phyloP scores from a whole-genome alignment of 2,329 filamentous ascomycete genomes.

The Fusarium chuoi region DNA sequence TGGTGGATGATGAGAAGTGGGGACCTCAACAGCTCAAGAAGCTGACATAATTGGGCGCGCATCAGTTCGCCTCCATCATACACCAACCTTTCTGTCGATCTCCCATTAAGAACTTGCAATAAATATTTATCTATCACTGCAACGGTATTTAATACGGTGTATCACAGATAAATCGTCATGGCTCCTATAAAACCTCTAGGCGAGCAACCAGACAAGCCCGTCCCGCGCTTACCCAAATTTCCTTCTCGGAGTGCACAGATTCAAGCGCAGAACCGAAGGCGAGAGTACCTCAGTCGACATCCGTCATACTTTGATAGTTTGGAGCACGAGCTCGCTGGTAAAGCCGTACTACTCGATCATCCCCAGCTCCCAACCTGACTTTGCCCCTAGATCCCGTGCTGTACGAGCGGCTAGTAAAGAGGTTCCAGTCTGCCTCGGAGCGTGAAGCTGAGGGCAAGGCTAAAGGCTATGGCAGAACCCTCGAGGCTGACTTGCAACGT shows the following conservation, averaged over 20 bases:
- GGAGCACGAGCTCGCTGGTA: slow-evolving; percentile 67
- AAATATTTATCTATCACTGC: neutral
- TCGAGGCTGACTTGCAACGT: slow-evolving; percentile 81
- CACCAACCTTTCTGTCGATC: neutral
- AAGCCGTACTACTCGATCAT: neutral
- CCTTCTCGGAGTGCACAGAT: slow-evolving; percentile 58
- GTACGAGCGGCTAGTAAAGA: slow-evolving; percentile 82
- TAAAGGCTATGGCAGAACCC: slow-evolving; percentile 81
- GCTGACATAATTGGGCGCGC: slow-evolving; percentile 6
- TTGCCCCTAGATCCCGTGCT: slow-evolving; percentile 74
- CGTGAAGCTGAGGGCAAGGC: slow-evolving; percentile 76
- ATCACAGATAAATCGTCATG: slow-evolving; percentile 9
- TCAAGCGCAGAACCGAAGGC: slow-evolving; percentile 77
- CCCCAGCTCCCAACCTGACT: slow-evolving; percentile 9
- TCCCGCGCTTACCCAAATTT: slow-evolving; percentile 57
- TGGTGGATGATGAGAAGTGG: slow-evolving; percentile 1
- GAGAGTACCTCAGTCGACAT: slow-evolving; percentile 78
- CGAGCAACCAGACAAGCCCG: slow-evolving; percentile 48
- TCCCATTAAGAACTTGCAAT: neutral
- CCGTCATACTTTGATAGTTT: slow-evolving; percentile 73
- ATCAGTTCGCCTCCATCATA: neutral
- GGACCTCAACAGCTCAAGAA: neutral
- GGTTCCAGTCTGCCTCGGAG: slow-evolving; percentile 78
- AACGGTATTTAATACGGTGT: neutral
- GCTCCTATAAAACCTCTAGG: slow-evolving; percentile 23